Percentiles rank a stretch among this genome's conserved stretches.
Evolutionary conservation across 352 stramenopile genomes (phyloP).

Genomic region (Phytophthora capsici): DNA sequence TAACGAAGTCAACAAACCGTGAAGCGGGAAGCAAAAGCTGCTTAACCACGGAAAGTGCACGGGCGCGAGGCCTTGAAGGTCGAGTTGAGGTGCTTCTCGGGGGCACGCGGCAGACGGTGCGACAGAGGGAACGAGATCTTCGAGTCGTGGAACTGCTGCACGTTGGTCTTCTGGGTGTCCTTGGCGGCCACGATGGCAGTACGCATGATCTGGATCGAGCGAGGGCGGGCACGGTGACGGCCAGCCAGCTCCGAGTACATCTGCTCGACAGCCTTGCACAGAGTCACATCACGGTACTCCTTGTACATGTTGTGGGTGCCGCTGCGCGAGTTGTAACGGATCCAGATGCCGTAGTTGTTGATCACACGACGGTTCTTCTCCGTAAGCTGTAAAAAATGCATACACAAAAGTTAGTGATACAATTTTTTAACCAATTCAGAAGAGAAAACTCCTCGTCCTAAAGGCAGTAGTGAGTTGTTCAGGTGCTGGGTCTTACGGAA

Average conservation of each 20-base stretch:
- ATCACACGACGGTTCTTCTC: constrained; percentile 99
- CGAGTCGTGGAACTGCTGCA: constrained; percentile 97
- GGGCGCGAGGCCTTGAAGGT: constrained; percentile 97
- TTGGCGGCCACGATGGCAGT: constrained; percentile 95
- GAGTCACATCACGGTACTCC: constrained; percentile 98
- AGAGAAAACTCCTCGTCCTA: constrained; percentile 10
- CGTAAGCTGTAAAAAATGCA: constrained; percentile 80
- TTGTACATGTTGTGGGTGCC: constrained; percentile 99
- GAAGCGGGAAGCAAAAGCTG: constrained; percentile 19
- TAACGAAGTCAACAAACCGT: constrained; percentile 11
- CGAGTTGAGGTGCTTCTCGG: constrained; percentile 95
- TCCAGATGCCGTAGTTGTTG: constrained; percentile 99
- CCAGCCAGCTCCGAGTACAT: constrained; percentile 99
- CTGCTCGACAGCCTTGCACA: constrained; percentile 98
- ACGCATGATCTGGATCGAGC: constrained; percentile 99
- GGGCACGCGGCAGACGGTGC: constrained; percentile 94
- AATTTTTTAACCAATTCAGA: not conserved
- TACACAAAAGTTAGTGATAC: constrained; percentile 21
- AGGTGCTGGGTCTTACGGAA: constrained; percentile 34
- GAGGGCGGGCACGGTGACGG: constrained; percentile 95
- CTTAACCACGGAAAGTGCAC: constrained; percentile 98
- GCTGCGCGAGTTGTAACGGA: constrained; percentile 99
- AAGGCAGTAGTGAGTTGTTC: constrained; percentile 28
- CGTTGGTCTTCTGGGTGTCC: constrained; percentile 96
- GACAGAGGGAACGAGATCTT: constrained; percentile 99